Conservation (phyloP, 2,329 filamentous ascomycete species). For the Aspergillus brunneoviolaceus region DNA sequence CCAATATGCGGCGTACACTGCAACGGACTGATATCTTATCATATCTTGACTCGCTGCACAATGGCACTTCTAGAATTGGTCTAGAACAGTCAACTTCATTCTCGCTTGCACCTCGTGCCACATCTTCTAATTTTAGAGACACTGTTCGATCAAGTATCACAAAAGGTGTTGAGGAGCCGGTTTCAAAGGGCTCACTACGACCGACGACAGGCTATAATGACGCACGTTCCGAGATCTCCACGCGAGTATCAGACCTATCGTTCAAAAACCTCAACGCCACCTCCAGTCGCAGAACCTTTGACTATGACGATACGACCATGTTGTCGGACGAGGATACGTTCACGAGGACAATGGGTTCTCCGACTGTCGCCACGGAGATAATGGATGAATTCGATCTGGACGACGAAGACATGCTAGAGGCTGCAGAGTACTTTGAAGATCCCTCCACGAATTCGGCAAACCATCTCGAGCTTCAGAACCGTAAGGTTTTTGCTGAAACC, state of each 20-base stretch:
- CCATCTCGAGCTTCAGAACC: slow-evolving; percentile 21
- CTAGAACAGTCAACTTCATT: not conserved
- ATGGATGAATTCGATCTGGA: slow-evolving; percentile 45
- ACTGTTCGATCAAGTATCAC: not conserved
- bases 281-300: slow-evolving; percentile 8
- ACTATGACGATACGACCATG: slow-evolving; percentile 24
- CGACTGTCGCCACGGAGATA: slow-evolving; percentile 22
- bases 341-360: slow-evolving; percentile 45
- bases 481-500: slow-evolving; percentile 43
- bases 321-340: slow-evolving; percentile 30
- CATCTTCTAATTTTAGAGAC: not conserved
- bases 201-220: slow-evolving; percentile 1
- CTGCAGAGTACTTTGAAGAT: slow-evolving; percentile 38
- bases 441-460: slow-evolving; percentile 17
- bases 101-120: not conserved
- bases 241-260: slow-evolving; percentile 1
- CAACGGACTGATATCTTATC: slow-evolving; percentile 30
- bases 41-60: slow-evolving; percentile 1
- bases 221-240: slow-evolving; percentile 3
- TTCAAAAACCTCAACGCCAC: slow-evolving; percentile 7
- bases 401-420: slow-evolving; percentile 49
- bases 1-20: slow-evolving; percentile 36
- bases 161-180: not conserved
- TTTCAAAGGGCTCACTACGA: slow-evolving; percentile 6
- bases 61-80: not conserved